These are phyloP conservation scores for Volvox africanus DNA, from an alignment of 139 green algal genomes.

Conservation along the genomic window DNA sequence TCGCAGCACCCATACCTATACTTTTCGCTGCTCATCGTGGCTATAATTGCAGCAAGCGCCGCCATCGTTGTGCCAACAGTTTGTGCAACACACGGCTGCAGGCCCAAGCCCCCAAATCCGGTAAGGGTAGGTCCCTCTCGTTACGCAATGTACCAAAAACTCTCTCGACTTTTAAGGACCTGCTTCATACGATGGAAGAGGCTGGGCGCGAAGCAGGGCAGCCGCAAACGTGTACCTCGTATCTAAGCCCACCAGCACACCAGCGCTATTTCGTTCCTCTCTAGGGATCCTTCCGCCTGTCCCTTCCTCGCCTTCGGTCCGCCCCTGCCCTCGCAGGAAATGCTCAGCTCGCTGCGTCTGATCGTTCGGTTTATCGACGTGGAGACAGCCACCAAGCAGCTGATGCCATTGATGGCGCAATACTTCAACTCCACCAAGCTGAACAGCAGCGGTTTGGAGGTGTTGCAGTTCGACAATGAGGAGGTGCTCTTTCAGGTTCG, in stretches of 20 bases:
- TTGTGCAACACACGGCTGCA: too few relatives aligned
- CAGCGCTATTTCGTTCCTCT: too few relatives aligned
- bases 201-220: background rate
- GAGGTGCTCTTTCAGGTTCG: slow-evolving; percentile 28
- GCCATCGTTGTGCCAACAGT: too few relatives aligned
- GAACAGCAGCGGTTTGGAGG: slow-evolving; percentile 27
- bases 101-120: too few relatives aligned
- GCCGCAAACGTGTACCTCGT: background rate
- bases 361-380: slow-evolving; percentile 4
- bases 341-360: background rate
- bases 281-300: background rate
- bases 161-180: too few relatives aligned
- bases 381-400: background rate
- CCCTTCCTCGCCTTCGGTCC: background rate
- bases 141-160: too few relatives aligned
- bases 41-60: too few relatives aligned
- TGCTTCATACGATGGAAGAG: background rate
- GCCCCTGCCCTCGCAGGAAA: background rate
- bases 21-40: too few relatives aligned
- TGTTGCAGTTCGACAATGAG: slow-evolving; percentile 41
- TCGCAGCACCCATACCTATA: too few relatives aligned
- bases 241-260: too few relatives aligned
- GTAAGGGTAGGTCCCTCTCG: too few relatives aligned
- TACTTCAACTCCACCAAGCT: slow-evolving; percentile 14
- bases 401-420: background rate